phyloP scores from a whole-genome alignment of 228 moss, liverwort and hornwort species.

The Sphagnum magellanicum region DNA sequence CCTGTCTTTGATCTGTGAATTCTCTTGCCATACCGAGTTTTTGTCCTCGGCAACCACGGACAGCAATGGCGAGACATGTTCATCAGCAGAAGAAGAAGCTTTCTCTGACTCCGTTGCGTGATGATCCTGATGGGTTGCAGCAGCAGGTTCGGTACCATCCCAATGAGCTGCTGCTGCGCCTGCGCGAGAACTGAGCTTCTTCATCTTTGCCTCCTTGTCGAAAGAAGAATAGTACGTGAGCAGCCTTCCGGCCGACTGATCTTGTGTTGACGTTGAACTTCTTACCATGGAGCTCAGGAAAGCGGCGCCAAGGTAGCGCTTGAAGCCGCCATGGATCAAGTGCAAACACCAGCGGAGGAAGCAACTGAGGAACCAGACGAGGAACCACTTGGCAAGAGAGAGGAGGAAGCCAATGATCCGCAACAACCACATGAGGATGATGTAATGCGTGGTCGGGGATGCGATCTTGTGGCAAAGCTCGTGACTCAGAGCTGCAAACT shows the following conservation, averaged over 20 bases:
- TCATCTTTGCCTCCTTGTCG: too few species aligned
- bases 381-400: conserved; percentile 31
- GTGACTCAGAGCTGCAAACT: conserved; percentile 20
- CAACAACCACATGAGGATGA: conserved; percentile 37
- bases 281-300: conserved; percentile 9
- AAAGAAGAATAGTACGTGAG: too few species aligned
- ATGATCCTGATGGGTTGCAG: conserved; percentile 1
- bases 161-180: too few species aligned
- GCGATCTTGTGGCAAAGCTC: conserved; percentile 24
- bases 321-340: conserved; percentile 35
- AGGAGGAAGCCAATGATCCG: conserved; percentile 32
- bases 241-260: too few species aligned
- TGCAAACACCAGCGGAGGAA: conserved; percentile 10
- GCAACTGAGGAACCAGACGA: conserved; percentile 32
- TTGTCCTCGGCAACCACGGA: conserved; percentile 37
- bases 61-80: conserved; percentile 31
- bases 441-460: conserved; percentile 28
- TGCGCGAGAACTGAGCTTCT: too few species aligned
- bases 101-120: conserved; percentile 1
- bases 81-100: conserved; percentile 1
- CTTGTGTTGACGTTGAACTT: too few species aligned
- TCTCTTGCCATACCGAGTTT: conserved; percentile 33
- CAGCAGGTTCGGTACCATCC: conserved; percentile 8
- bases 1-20: conserved; percentile 34
- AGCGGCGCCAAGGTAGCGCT: conserved; percentile 23